A percentile compares a stretch with the other conserved stretches of the same genome.
Conservation (phyloP, 441 rosid species). For the Viola pubescens region DNA sequence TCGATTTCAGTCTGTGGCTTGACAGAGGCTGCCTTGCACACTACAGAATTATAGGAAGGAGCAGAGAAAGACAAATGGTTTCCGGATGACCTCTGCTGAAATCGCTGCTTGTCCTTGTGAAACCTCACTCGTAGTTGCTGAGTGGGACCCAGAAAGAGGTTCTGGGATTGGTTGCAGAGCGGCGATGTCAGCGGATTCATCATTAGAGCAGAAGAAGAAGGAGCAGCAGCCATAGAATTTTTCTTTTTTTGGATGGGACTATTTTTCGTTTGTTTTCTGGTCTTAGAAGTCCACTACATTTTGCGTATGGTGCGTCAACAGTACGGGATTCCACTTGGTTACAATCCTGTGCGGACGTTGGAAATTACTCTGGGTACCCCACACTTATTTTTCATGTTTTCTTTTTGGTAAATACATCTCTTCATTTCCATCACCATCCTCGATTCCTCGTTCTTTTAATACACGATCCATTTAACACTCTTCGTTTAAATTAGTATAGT, state of each 20-base stretch:
- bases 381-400: too few relatives aligned
- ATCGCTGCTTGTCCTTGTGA: conserved; percentile 15
- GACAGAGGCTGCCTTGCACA: conserved; percentile 64
- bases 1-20: conserved; percentile 54
- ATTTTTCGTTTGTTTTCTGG: neutral
- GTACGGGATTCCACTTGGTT: too few relatives aligned
- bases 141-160: conserved; percentile 20
- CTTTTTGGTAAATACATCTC: too few relatives aligned
- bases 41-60: conserved; percentile 31
- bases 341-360: too few relatives aligned
- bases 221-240: conserved; percentile 15
- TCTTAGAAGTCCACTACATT: neutral
- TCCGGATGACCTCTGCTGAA: conserved; percentile 9
- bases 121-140: conserved; percentile 18
- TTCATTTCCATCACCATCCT: too few relatives aligned
- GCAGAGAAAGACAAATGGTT: conserved; percentile 16
- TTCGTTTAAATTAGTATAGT: too few relatives aligned
- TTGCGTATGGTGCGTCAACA: too few relatives aligned
- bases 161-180: conserved; percentile 23
- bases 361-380: too few relatives aligned
- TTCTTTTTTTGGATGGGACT: neutral
- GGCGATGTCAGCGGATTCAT: conserved; percentile 40
- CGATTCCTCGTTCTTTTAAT: too few relatives aligned
- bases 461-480: too few relatives aligned
- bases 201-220: conserved; percentile 32